A percentile compares a stretch with the other conserved stretches of the same genome.
Evolutionary conservation across 177 flowering plant species (phyloP).

Genomic region (Vitis hybrid): DNA sequence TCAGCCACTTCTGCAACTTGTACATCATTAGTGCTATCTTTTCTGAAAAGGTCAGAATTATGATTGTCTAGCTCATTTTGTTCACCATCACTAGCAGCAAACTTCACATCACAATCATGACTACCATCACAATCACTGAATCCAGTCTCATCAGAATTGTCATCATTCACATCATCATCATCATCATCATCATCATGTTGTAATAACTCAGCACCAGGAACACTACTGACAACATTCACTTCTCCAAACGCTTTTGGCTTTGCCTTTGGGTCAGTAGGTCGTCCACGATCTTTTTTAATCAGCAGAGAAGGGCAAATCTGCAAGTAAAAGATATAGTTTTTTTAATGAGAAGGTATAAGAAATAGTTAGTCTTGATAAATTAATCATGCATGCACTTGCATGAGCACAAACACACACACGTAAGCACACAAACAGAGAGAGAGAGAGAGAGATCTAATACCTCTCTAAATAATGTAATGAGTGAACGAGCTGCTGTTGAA

Average conservation of each 20-base stretch:
- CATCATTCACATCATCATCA: conserved; percentile 1
- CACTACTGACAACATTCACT: conserved; percentile 52
- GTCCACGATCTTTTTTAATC: conserved; percentile 88
- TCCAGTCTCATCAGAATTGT: conserved; percentile 16
- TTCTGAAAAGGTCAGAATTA: conserved; percentile 3
- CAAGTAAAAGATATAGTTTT: conserved; percentile 11
- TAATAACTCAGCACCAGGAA: conserved; percentile 77
- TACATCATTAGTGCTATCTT: conserved; percentile 26
- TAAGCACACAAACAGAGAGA: neutral
- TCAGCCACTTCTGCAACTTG: conserved; percentile 18
- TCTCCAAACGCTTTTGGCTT: conserved; percentile 91
- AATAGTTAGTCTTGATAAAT: neutral
- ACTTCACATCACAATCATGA: conserved; percentile 15
- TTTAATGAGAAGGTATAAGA: neutral
- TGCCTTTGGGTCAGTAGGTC: conserved; percentile 77
- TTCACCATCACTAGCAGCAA: conserved; percentile 22
- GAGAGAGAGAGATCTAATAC: conserved; percentile 23
- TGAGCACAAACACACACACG: neutral
- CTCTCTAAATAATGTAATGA: conserved; percentile 82
- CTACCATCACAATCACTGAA: conserved; percentile 24
- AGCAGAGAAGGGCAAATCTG: conserved; percentile 86
- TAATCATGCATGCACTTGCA: neutral
- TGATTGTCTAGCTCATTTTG: conserved; percentile 9
- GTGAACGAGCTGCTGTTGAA: conserved; percentile 86
- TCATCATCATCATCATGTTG: conserved; percentile 27